Evolutionary conservation across 2,329 filamentous ascomycete genomes (phyloP).

Genomic region (Botrytis fragariae): DNA sequence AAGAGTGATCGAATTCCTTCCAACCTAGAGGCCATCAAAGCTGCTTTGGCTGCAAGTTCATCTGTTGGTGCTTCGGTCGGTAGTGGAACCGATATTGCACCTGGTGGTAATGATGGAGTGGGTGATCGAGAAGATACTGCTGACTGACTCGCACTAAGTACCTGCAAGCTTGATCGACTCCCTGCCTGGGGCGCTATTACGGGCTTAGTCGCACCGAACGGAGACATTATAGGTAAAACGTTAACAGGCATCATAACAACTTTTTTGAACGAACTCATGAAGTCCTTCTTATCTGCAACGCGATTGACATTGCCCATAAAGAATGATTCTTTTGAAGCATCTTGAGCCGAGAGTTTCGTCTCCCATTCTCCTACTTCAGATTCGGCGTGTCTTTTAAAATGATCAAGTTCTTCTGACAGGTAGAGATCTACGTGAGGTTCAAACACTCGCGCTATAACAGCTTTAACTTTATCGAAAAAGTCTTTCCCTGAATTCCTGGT

Average conservation of each 20-base stretch:
- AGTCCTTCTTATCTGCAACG: slow-evolving; percentile 94
- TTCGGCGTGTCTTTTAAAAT: slow-evolving; percentile 75
- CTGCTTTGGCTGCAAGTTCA: slow-evolving; percentile 94
- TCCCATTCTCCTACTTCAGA: slow-evolving; percentile 82
- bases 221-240: slow-evolving; percentile 66
- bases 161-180: slow-evolving; percentile 35
- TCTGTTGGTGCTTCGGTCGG: slow-evolving; percentile 74
- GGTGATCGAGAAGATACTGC: slow-evolving; percentile 46
- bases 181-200: slow-evolving; percentile 27
- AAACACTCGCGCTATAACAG: slow-evolving; percentile 70
- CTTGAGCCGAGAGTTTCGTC: slow-evolving; percentile 85
- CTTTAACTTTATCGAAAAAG: slow-evolving; percentile 63
- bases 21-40: slow-evolving; percentile 89
- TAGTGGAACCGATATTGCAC: slow-evolving; percentile 40
- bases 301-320: slow-evolving; percentile 95
- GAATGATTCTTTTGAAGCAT: slow-evolving; percentile 85
- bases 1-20: slow-evolving; percentile 95
- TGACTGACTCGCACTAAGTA: slow-evolving; percentile 28
- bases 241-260: slow-evolving; percentile 99
- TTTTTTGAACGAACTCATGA: slow-evolving; percentile 94
- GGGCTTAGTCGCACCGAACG: slow-evolving; percentile 48
- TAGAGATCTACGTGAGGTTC: slow-evolving; percentile 94
- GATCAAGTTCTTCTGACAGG: slow-evolving; percentile 84
- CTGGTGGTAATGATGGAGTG: slow-evolving; percentile 46
- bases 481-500: slow-evolving; percentile 61